These are phyloP conservation scores for Neurospora sp. DNA, from an alignment of 495 filamentous ascomycete species.

Conservation along the genomic window DNA sequence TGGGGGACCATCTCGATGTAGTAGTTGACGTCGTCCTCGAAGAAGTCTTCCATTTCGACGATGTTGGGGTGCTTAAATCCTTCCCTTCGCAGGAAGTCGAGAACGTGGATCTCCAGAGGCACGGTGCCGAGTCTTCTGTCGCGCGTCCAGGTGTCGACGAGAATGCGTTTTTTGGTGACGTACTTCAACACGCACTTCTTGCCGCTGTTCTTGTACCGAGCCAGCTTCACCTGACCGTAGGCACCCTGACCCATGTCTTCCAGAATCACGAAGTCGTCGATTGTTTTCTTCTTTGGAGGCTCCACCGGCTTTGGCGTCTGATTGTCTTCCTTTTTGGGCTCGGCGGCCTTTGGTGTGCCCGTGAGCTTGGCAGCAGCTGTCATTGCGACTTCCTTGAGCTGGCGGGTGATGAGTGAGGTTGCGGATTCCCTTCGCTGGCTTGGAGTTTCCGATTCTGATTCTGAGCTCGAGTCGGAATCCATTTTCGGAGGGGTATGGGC, in stretches of 20 bases:
- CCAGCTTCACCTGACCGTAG: constrained; percentile 94
- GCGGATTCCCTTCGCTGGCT: constrained; percentile 26
- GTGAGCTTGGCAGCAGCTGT: constrained; percentile 38
- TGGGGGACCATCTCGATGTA: constrained; percentile 99
- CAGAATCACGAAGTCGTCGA: constrained; percentile 82
- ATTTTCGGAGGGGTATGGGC: constrained; percentile 42
- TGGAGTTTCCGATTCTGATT: constrained; percentile 1
- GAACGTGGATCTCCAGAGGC: constrained; percentile 91
- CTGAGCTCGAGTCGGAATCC: constrained; percentile 34
- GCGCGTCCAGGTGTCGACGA: constrained; percentile 97
- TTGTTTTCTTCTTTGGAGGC: constrained; percentile 58
- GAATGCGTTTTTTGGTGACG: constrained; percentile 91
- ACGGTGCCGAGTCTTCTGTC: constrained; percentile 94
- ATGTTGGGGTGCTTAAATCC: constrained; percentile 89
- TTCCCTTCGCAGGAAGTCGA: constrained; percentile 85
- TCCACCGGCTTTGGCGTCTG: constrained; percentile 12
- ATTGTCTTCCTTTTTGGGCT: constrained; percentile 24
- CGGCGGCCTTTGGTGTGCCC: constrained; percentile 21
- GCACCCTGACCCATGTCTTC: constrained; percentile 99
- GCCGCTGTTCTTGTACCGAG: constrained; percentile 69
- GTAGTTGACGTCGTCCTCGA: constrained; percentile 96
- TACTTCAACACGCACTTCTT: constrained; percentile 95
- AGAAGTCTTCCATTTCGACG: constrained; percentile 97
- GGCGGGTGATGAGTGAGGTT: constrained; percentile 57
- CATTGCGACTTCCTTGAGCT: constrained; percentile 60